A percentile compares a stretch with the other conserved stretches of the same genome.
These are phyloP conservation scores for Naganishia friedmannii DNA, from an alignment of 768 basidiomycete species.

Conservation along the genomic window DNA sequence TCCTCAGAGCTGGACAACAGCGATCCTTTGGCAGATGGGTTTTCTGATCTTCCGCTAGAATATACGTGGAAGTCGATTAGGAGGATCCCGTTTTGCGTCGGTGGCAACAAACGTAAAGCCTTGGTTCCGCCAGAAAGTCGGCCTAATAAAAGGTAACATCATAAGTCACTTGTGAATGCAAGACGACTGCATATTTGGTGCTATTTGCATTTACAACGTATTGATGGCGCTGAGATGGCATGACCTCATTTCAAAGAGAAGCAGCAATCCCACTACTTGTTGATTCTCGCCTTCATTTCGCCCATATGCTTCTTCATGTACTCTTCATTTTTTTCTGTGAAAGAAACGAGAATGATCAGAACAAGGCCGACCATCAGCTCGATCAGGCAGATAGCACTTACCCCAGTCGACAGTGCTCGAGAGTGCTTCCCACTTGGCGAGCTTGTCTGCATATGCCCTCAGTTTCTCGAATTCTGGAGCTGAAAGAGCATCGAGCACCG, in stretches of 20 bases:
- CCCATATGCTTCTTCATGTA: conserved; percentile 8
- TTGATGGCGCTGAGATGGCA: neutral
- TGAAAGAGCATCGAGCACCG: conserved; percentile 54
- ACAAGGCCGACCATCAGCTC: too few species aligned
- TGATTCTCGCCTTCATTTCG: conserved; percentile 13
- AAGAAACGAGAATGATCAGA: too few species aligned
- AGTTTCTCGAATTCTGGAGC: conserved; percentile 59
- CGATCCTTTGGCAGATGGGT: conserved; percentile 2
- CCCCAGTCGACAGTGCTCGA: conserved; percentile 56
- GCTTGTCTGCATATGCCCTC: conserved; percentile 56
- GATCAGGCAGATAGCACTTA: conserved; percentile 6
- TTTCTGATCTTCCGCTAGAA: conserved; percentile 7
- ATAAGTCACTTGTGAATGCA: neutral
- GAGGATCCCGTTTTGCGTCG: neutral
- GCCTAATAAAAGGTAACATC: neutral
- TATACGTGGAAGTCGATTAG: neutral
- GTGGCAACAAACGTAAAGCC: neutral
- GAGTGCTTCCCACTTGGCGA: conserved; percentile 60
- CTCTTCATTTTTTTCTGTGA: neutral
- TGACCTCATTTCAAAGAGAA: neutral
- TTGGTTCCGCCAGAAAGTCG: neutral
- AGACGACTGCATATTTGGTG: neutral
- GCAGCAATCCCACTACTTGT: neutral
- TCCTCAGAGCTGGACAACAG: conserved; percentile 4
- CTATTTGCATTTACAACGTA: neutral